phyloP scores from a whole-genome alignment of 768 basidiomycete genomes.

The Hygrocybe coccinea region DNA sequence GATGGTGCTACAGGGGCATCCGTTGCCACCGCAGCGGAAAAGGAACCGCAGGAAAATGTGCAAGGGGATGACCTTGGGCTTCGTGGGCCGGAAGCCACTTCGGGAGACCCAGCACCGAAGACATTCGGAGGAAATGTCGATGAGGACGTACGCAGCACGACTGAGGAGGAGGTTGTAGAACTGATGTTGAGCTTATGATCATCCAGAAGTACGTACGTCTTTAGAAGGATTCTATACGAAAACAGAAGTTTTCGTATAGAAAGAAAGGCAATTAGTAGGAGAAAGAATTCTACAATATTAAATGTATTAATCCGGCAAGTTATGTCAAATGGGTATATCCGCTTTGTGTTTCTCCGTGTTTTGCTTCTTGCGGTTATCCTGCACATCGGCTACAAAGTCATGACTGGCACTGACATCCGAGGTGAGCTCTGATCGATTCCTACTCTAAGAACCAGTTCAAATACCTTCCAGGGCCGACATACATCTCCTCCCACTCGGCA shows the following conservation, averaged over 20 bases:
- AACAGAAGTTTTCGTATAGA: too few relatives aligned
- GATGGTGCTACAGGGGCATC: too few relatives aligned
- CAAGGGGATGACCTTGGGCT: neutral
- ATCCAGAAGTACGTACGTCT: too few relatives aligned
- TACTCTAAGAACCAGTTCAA: conserved; percentile 6
- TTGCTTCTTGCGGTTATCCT: neutral
- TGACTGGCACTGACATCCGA: conserved; percentile 41
- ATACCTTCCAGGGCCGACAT: conserved; percentile 52
- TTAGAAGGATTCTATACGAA: too few relatives aligned
- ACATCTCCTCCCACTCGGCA: conserved; percentile 78
- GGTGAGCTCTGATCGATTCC: conserved; percentile 32
- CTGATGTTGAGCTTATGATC: conserved; percentile 17
- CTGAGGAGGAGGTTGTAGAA: conserved; percentile 25
- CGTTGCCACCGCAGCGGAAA: too few relatives aligned
- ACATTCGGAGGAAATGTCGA: conserved; percentile 8
- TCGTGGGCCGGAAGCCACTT: neutral
- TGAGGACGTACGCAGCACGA: conserved; percentile 8
- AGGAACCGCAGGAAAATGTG: too few relatives aligned
- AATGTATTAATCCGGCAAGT: too few relatives aligned
- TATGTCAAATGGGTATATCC: neutral
- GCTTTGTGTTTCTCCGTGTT: neutral
- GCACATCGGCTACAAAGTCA: conserved; percentile 21
- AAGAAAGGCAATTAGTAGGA: too few relatives aligned
- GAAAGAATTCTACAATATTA: too few relatives aligned
- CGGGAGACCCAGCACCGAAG: neutral